Evolutionary conservation across 345 rosid genomes (phyloP), one percentile per base, ranked within the genome.

Genomic region (Aquilaria sinensis): DNA sequence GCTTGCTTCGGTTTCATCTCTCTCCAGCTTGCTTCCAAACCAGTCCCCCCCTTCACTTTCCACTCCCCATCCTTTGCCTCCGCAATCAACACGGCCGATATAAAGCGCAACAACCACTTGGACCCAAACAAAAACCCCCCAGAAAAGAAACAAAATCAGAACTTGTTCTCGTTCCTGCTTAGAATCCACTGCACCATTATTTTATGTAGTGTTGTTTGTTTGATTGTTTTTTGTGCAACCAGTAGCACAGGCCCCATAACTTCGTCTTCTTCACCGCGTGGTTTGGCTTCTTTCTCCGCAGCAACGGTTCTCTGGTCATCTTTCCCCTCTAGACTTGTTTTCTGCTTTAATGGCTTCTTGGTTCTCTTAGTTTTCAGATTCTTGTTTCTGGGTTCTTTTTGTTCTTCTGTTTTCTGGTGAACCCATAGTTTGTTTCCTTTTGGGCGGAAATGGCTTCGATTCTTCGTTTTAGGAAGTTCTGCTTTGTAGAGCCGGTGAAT

Each of bases 381-480:
- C 46, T 60, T 12, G 33, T 46, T 23, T 6, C 57, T 56, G 74
- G 74, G 56, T 46, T 37, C 57, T 48, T 68, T 29, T n/a, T 67
- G 52, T 50, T 50, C 50, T 37, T 71, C 51, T 30, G 37, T 51
- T 37, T 51, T 14, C 12, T 3, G 50, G 47, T 68, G 64, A 67
- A 51, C 51, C 54, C 11, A 23, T 16, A n/a, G 31, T 2, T 66
- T 63, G 12, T 46, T 53, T 31, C 15, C 23, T 49, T 65, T 11
- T 2, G 6, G 10, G 12, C 37, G 8, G 11, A 43, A 31, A 84
- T 81, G 95, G 75, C 80, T 70, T 66, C 80, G 15, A 32, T 77
- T 53, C 88, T 79, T 47, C 72, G 90, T 61, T 70, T 84, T 64
- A 66, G 96, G 52, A 86, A 81, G 57, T 74, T 76, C 50, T 71